phyloP scores from a whole-genome alignment of 345 rosid species.

The Eucalyptus leucophloia region DNA sequence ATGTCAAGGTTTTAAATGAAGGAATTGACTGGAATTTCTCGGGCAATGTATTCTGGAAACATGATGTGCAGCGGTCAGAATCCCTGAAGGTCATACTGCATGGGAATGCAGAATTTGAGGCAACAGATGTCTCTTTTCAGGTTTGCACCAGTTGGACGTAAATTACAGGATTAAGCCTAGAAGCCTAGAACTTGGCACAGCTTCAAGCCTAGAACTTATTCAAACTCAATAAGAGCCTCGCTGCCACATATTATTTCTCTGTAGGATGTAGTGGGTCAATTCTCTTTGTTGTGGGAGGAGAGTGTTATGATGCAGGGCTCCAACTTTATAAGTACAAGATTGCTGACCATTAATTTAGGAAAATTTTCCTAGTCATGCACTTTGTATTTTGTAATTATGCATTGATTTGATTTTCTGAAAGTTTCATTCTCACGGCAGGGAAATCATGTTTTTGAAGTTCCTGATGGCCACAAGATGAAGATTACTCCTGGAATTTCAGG shows the following conservation, averaged over 20 bases:
- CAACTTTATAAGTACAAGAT: not conserved
- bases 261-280: not conserved
- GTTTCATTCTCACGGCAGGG: slow-evolving; percentile 34
- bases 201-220: not conserved
- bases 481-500: slow-evolving; percentile 56
- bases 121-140: slow-evolving; percentile 55
- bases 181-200: not conserved
- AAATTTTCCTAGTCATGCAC: not conserved
- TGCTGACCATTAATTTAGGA: not conserved
- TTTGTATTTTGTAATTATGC: not conserved
- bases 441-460: slow-evolving; percentile 79
- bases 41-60: slow-evolving; percentile 84
- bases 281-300: not conserved
- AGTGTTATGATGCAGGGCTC: not conserved
- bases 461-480: slow-evolving; percentile 62
- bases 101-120: slow-evolving; percentile 95
- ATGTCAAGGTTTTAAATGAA: slow-evolving; percentile 56
- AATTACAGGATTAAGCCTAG: not conserved
- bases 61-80: slow-evolving; percentile 53
- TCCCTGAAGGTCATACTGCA: slow-evolving; percentile 58
- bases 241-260: not conserved
- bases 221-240: not conserved
- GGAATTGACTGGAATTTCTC: slow-evolving; percentile 74
- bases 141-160: slow-evolving; percentile 7
- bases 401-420: not conserved